Evolutionary conservation across 1,139 yeast species (phyloP), one percentile per base, ranked within the genome.

Genomic region (Yamadazyma songkhlaensis): DNA sequence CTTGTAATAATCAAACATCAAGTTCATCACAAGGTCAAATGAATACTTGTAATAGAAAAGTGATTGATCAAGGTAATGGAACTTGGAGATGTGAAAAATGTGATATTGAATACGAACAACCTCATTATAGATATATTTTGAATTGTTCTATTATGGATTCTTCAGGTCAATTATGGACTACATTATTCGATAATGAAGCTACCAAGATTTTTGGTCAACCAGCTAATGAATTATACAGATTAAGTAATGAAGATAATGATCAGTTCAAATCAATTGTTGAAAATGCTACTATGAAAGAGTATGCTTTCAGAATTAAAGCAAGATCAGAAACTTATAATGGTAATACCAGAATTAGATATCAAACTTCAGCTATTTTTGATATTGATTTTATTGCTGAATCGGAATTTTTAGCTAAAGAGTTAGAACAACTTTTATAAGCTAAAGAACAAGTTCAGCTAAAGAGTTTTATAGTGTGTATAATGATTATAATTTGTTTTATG

Each of bases 61-160:
- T 89, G 26, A 62, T 83, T 33, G 84, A 84, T 53, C 82, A 77
- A 40, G 70, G 77, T 29, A 87, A 83, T 57, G 86, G 82, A 13
- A 68, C 81, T 17, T 92, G 96, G 96, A 79, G 95, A 60, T 94
- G 99, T 68, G 97, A 89, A 58, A 84, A 84, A 59, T 90, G 97
- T 73, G 84, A 87, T 51, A 67, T 75, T 40, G 75, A 76, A 40
- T 81, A 78, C 53, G 69, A 74, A 3, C 73, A 71, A 41, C 97
- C 98, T 24, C 69, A 74, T 35, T 81, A 85, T 64, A 77, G 97
- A 57, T 94, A 85, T 51, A 80, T 90, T 40, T 60, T 90, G 49
- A 81, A 83, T 17, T 63, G 81, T 37, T 77, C 88, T 3, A 75
- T 89, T 9, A 74, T 81, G 55, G 99, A 94, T 59, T 71, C 74